Evolutionary conservation across 1,139 yeast genomes (phyloP).

Genomic region (Suhomyces terraborum): DNA sequence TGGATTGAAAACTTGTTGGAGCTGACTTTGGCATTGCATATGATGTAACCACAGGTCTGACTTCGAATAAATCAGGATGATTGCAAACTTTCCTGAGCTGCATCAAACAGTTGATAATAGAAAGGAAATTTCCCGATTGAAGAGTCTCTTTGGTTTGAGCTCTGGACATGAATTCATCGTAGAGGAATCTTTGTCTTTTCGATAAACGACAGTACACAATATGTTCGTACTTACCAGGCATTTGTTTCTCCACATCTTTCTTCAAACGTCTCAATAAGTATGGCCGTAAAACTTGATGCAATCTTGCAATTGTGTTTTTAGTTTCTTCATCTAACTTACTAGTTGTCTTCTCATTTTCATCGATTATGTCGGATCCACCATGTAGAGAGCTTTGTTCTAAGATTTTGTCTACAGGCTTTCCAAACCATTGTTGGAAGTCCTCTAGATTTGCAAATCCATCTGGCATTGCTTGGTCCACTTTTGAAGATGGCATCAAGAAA

Average conservation of each 20-base stretch:
- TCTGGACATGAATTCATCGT: constrained; percentile 96
- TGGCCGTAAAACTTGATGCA: constrained; percentile 93
- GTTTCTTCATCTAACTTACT: constrained; percentile 64
- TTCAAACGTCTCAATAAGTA: constrained; percentile 87
- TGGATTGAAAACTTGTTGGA: constrained; percentile 47
- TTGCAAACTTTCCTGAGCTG: constrained; percentile 96
- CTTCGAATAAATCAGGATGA: constrained; percentile 96
- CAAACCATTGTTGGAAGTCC: constrained; percentile 98
- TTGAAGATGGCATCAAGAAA: constrained; percentile 91
- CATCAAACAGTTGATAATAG: constrained; percentile 96
- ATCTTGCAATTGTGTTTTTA: constrained; percentile 76
- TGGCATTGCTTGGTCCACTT: constrained; percentile 72
- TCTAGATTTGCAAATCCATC: constrained; percentile 95
- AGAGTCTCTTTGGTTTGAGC: constrained; percentile 94
- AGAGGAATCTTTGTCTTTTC: constrained; percentile 85
- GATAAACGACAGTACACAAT: constrained; percentile 89
- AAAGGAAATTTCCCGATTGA: constrained; percentile 91
- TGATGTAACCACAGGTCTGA: constrained; percentile 90
- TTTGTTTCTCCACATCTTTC: constrained; percentile 96
- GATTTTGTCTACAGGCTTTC: constrained; percentile 90
- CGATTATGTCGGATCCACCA: constrained; percentile 48
- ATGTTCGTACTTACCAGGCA: constrained; percentile 98
- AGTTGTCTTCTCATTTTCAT: constrained; percentile 43
- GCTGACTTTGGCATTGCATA: constrained; percentile 73
- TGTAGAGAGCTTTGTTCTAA: constrained; percentile 61